Evolutionary conservation across 352 stramenopile genomes (phyloP), one percentile per base, ranked within the genome.

Genomic region (Phytophthora idaei): DNA sequence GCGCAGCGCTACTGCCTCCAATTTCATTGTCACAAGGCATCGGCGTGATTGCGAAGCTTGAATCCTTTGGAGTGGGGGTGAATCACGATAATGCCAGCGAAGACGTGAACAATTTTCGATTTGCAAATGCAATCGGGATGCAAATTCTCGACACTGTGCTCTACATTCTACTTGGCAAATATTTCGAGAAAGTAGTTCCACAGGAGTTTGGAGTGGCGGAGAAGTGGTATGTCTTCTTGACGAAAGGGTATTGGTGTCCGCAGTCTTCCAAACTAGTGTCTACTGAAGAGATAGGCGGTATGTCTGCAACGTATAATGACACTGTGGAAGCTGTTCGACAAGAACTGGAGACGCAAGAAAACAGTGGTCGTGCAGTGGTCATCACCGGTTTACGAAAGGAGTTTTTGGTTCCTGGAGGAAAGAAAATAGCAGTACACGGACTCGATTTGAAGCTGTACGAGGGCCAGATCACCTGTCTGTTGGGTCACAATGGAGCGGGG

Each of bases 401-500:
- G 17, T 98, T 97, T 74, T 66, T 46, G 34, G 83, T 85, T 41
- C 87, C 70, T 0, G 81, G 78, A 3, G 63, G 69, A 3, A 74
- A 56, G 8, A 98, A 97, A 58, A 69, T 91, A n/a, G 96, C 95
- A 1, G 92, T 99, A 0, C 73, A 97, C 27, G 76, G 80, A 7
- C 57, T 99, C 3, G 64, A 75, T 67, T 54, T 98, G 14, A 81
- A 79, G 21, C 81, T 99, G 59, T 98, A 98, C 53, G 81, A 98
- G 71, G 92, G 91, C 1, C 93, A 99, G 67, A 97, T 98, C 64
- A 98, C 93, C 11, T 97, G 88, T 69, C 72, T 99, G 0, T 74
- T 99, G 2, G 97, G 97, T 0, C 96, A 99, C 68, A 99, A 99
- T 66, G 96, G 96, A 51, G 93, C 93, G 4, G 95, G 95, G 7